These are phyloP conservation scores for Aspergillus ostianus DNA, from an alignment of 495 filamentous ascomycete genomes.

Conservation along the genomic window DNA sequence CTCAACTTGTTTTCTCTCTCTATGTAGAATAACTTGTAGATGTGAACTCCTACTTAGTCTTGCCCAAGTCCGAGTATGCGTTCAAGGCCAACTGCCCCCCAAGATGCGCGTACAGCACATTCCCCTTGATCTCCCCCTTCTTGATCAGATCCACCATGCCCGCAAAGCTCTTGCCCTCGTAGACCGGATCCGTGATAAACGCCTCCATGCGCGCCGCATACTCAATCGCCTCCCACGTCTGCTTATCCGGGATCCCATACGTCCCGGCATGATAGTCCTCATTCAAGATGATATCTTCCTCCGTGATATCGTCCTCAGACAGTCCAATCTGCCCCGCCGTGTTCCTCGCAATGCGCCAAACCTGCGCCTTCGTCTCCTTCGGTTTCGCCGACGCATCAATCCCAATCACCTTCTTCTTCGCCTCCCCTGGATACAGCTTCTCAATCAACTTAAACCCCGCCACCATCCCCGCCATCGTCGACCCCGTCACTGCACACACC, in stretches of 20 bases:
- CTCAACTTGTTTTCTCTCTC: neutral
- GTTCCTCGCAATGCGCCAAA: slow-evolving; percentile 57
- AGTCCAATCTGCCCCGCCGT: slow-evolving; percentile 59
- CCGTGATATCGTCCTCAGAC: slow-evolving; percentile 50
- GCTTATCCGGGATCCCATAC: slow-evolving; percentile 57
- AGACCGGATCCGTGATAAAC: slow-evolving; percentile 67
- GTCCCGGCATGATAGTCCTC: slow-evolving; percentile 60
- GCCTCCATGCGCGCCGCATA: slow-evolving; percentile 61
- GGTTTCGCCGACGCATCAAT: slow-evolving; percentile 62
- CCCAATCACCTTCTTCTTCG: slow-evolving; percentile 52
- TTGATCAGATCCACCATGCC: slow-evolving; percentile 64
- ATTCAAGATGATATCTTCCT: slow-evolving; percentile 55
- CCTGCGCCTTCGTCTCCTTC: slow-evolving; percentile 53
- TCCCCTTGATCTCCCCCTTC: slow-evolving; percentile 54
- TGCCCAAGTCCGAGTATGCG: slow-evolving; percentile 48
- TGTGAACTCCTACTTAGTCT: neutral
- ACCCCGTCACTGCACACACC: slow-evolving; percentile 62
- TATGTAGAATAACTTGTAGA: neutral
- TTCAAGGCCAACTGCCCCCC: slow-evolving; percentile 63
- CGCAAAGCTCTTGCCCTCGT: slow-evolving; percentile 65
- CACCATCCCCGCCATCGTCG: slow-evolving; percentile 61
- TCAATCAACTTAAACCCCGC: slow-evolving; percentile 61
- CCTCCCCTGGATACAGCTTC: slow-evolving; percentile 32
- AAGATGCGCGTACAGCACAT: slow-evolving; percentile 62
- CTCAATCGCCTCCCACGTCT: slow-evolving; percentile 59